Evolutionary conservation across 306 rosid species (phyloP).

Genomic region (Oemleria cerasiformis): DNA sequence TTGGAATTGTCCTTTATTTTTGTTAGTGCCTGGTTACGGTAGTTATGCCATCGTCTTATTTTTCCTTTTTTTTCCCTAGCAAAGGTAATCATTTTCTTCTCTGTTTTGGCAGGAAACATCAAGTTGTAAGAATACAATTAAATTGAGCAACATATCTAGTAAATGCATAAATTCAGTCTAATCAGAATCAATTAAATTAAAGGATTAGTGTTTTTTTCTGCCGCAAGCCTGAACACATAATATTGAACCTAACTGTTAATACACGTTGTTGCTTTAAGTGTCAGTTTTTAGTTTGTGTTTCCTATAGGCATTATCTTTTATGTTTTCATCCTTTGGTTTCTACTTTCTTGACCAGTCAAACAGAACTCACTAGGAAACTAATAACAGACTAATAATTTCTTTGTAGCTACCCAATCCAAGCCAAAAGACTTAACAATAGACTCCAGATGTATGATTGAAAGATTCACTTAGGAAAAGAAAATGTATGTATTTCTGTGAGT

Average conservation of each 20-base stretch:
- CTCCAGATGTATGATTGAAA: background rate
- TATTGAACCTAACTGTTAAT: background rate
- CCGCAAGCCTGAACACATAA: background rate
- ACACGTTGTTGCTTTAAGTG: background rate
- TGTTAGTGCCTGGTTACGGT: background rate
- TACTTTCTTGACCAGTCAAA: background rate
- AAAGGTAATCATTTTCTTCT: background rate
- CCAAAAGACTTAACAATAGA: background rate
- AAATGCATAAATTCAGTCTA: background rate
- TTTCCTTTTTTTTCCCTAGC: background rate
- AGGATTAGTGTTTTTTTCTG: background rate
- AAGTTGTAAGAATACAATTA: background rate
- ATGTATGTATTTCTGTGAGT: no score
- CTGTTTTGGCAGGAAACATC: background rate
- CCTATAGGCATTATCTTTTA: background rate
- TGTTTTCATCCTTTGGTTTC: background rate
- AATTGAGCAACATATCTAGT: background rate
- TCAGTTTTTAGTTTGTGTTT: background rate
- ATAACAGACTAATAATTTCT: background rate
- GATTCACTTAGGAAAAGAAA: background rate
- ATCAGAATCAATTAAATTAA: background rate
- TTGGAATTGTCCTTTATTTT: background rate
- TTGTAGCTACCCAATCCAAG: background rate
- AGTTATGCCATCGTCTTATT: background rate
- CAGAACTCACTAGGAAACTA: no score